Evolutionary conservation across 495 filamentous ascomycete species (phyloP), one percentile per base, ranked within the genome.

Genomic region (Neurospora sp.): DNA sequence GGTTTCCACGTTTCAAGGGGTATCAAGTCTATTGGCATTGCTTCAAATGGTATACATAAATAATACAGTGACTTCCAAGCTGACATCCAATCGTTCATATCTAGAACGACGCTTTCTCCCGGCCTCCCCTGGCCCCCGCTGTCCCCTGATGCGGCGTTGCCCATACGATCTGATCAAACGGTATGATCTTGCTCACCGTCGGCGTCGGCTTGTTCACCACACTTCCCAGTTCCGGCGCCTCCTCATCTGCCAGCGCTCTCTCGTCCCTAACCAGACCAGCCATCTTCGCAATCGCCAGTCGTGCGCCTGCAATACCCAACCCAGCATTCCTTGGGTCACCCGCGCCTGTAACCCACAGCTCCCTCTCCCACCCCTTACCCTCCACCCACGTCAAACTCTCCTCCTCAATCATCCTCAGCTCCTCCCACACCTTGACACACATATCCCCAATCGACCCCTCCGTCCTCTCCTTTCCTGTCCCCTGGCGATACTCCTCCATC

Each of bases 261-360:
- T 72, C 59, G 16, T 83, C 81, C 72, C 73, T 76, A 18, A 81
- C 72, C 41, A 84, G 38, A 9, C 83, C 83, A 0, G 81, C 83
- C 75, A 84, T 77, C 65, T 77, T 80, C 22, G 81, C 81, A 40
- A 84, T 82, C 12, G 79, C 83, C 72, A 82, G 72, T 72, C 84
- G 74, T 35, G 80, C 82, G 1, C 78, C 81, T 14, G 76, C 70
- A 9, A 84, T 74, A n/a, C 80, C 79, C 38, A 76, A 7, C 14
- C 74, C 76, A 0, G 70, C 70, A 31, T 71, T 69, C 75, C 77
- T 59, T 72, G 78, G 70, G 53, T 81, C 83, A 3, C 82, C 84
- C 20, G 84, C 83, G 0, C 83, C 82, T 0, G 86, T 88, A 12
- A 84, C 82, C 72, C 85, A 84, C 22, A 88, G 77, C 73, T 87